Evolutionary conservation across 345 rosid genomes (phyloP).

Genomic region (Crucihimalaya himalaica): DNA sequence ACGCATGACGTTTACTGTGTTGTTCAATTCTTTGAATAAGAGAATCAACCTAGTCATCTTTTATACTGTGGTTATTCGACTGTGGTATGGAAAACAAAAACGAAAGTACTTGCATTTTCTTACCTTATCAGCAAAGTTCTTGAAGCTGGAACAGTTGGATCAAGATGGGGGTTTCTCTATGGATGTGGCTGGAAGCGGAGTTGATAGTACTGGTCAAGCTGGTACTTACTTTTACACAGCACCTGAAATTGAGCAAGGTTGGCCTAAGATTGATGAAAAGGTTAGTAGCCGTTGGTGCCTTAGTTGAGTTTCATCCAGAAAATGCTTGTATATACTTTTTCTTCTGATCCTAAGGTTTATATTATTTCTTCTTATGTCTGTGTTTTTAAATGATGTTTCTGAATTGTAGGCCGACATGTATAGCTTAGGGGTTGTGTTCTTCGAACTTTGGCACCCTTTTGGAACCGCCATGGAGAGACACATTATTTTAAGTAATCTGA

Average conservation of each 20-base stretch:
- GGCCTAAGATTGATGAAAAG: slow-evolving; percentile 99
- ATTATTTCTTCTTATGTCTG: slow-evolving; percentile 3
- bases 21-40: slow-evolving; percentile 16
- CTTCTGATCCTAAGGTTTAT: slow-evolving; percentile 13
- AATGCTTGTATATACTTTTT: slow-evolving; percentile 12
- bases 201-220: slow-evolving; percentile 88
- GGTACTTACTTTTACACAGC: slow-evolving; percentile 98
- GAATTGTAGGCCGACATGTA: slow-evolving; percentile 89
- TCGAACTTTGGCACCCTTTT: slow-evolving; percentile 96
- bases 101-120: slow-evolving; percentile 15
- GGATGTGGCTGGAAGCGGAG: slow-evolving; percentile 71
- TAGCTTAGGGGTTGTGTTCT: slow-evolving; percentile 91
- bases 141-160: slow-evolving; percentile 92
- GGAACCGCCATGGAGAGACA: slow-evolving; percentile 95
- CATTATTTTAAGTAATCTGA: slow-evolving; percentile 69
- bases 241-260: slow-evolving; percentile 96
- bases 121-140: slow-evolving; percentile 74
- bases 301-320: slow-evolving; percentile 24
- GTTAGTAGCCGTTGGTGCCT: slow-evolving; percentile 42
- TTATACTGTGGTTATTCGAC: slow-evolving; percentile 6
- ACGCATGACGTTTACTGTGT: neutral
- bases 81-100: slow-evolving; percentile 4
- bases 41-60: neutral
- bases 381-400: slow-evolving; percentile 24
- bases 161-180: slow-evolving; percentile 63